Evolutionary conservation across 192 early-diverging fungal genomes (phyloP).

Genomic region (Pilaira anomala): DNA sequence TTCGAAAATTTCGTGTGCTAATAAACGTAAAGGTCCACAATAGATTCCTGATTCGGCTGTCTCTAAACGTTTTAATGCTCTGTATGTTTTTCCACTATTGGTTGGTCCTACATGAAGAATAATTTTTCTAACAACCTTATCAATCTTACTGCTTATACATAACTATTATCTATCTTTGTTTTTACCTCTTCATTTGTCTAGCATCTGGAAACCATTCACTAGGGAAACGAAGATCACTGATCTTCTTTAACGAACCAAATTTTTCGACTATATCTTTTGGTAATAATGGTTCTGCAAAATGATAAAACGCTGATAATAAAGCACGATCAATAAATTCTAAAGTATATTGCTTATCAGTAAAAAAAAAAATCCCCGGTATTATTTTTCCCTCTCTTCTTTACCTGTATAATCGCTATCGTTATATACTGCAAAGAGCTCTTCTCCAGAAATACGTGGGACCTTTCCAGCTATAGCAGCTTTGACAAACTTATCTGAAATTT

Average conservation of each 20-base stretch:
- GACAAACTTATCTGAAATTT: not conserved
- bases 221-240: constrained; percentile 76
- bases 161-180: not conserved
- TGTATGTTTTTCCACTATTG: constrained; percentile 95
- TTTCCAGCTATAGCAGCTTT: not conserved
- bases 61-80: constrained; percentile 74
- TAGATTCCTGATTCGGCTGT: constrained; percentile 67
- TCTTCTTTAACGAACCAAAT: constrained; percentile 50
- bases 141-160: not conserved
- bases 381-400: not conserved
- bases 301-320: constrained; percentile 35
- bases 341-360: not conserved
- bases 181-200: constrained; percentile 72
- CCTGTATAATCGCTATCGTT: constrained; percentile 3
- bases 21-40: constrained; percentile 85
- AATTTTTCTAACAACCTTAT: constrained; percentile 77
- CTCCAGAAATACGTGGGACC: not conserved
- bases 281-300: constrained; percentile 33
- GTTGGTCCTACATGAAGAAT: constrained; percentile 95
- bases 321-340: constrained; percentile 11
- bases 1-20: constrained; percentile 91
- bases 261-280: constrained; percentile 39
- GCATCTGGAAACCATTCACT: constrained; percentile 76
- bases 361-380: not conserved
- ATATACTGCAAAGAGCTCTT: not conserved